Evolutionary conservation across 78 protist species (phyloP).

Genomic region (Protostelium mycophagum): DNA sequence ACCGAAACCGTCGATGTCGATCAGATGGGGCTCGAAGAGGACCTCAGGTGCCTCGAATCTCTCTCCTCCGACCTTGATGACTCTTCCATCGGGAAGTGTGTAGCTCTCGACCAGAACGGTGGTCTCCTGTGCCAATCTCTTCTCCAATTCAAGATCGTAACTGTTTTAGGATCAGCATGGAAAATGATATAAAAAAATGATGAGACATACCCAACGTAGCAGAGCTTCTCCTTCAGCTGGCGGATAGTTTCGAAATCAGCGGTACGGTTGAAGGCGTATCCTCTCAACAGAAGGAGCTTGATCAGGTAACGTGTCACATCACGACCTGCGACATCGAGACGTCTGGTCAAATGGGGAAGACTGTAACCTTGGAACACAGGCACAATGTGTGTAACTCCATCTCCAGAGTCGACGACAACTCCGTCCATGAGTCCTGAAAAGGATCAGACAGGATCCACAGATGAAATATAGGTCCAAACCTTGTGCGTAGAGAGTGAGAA

Average conservation of each 20-base stretch:
- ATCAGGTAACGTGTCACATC: slow-evolving; percentile 85
- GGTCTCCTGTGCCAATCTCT: slow-evolving; percentile 91
- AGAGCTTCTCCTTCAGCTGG: slow-evolving; percentile 93
- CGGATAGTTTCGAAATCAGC: slow-evolving; percentile 99
- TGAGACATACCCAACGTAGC: slow-evolving; percentile 86
- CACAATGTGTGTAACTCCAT: slow-evolving; percentile 99
- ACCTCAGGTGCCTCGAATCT: slow-evolving; percentile 98
- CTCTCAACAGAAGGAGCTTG: slow-evolving; percentile 91
- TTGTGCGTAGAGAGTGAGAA: slow-evolving; percentile 93
- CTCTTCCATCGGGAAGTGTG: slow-evolving; percentile 95
- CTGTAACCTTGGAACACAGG: slow-evolving; percentile 98
- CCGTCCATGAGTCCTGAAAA: slow-evolving; percentile 80
- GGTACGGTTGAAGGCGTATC: slow-evolving; percentile 95
- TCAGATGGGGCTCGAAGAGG: slow-evolving; percentile 94
- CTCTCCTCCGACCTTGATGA: slow-evolving; percentile 88
- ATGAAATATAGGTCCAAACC: slow-evolving; percentile 39
- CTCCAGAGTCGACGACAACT: slow-evolving; percentile 98
- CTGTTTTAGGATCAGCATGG: too few relatives aligned
- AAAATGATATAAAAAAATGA: slow-evolving; percentile 4
- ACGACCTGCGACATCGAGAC: slow-evolving; percentile 98
- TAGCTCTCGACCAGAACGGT: slow-evolving; percentile 88
- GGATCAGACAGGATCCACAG: neutral
- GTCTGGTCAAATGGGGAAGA: slow-evolving; percentile 81
- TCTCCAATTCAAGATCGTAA: slow-evolving; percentile 87
- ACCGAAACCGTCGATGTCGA: slow-evolving; percentile 92